A percentile compares a stretch with the other conserved stretches of the same genome.
phyloP scores from a whole-genome alignment of 345 rosid genomes.

The Aurinia saxatilis region DNA sequence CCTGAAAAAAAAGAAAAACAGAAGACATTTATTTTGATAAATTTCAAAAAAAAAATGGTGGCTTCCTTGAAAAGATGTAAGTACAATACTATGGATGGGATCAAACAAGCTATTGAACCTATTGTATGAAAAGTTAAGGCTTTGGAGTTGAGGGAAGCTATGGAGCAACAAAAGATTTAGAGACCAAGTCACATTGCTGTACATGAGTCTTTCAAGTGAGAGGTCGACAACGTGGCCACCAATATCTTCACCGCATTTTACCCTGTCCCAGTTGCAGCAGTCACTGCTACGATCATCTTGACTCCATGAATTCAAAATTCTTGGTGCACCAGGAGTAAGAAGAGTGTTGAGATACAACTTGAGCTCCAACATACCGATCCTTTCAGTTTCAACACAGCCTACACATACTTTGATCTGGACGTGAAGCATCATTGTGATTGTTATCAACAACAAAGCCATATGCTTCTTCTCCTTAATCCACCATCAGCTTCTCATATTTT shows the following conservation, averaged over 20 bases:
- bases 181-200: too few species aligned
- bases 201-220: neutral
- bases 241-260: neutral
- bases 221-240: neutral
- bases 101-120: neutral
- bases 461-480: neutral
- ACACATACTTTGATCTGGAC: neutral
- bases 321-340: neutral
- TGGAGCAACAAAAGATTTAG: constrained; percentile 9
- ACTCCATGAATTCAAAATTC: neutral
- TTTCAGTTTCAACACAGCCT: neutral
- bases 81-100: neutral
- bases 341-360: neutral
- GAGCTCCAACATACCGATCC: constrained; percentile 1
- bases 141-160: constrained; percentile 2
- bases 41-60: neutral
- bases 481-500: neutral
- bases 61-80: neutral
- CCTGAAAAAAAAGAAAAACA: neutral
- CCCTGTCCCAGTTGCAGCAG: constrained; percentile 4
- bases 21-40: neutral
- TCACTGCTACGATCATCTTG: neutral
- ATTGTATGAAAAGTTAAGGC: neutral
- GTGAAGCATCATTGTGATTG: neutral
- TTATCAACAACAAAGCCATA: constrained; percentile 4